phyloP scores from a whole-genome alignment of 371 early-diverging fungal species.

The Saksenaea vasiformis region DNA sequence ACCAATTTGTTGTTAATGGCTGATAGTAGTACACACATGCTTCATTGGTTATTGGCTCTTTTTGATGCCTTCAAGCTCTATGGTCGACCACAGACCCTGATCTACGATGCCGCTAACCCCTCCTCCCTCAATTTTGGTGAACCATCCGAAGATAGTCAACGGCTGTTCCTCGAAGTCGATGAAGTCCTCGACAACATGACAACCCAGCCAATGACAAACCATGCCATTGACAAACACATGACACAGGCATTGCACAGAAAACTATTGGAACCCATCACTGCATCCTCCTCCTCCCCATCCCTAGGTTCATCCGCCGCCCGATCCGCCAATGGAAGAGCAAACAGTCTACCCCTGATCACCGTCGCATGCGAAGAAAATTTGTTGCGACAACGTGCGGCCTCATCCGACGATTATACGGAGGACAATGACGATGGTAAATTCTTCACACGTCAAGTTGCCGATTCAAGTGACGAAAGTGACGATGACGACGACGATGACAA shows the following conservation, averaged over 20 bases:
- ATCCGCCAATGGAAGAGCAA: conserved; percentile 25
- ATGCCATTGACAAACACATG: not conserved
- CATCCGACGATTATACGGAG: conserved; percentile 6
- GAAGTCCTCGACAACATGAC: not conserved
- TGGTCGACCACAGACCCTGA: conserved; percentile 39
- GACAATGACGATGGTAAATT: conserved; percentile 23
- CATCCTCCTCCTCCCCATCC: not conserved
- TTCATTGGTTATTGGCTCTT: conserved; percentile 39
- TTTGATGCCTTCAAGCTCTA: conserved; percentile 54
- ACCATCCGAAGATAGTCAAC: conserved; percentile 14
- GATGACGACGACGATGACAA: conserved; percentile 32
- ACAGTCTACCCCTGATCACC: conserved; percentile 44
- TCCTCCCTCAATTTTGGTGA: conserved; percentile 40
- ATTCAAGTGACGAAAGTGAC: conserved; percentile 52
- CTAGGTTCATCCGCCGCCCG: not conserved
- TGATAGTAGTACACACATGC: conserved; percentile 35
- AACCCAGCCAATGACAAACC: not conserved
- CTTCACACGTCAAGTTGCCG: conserved; percentile 40
- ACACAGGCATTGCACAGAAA: conserved; percentile 13
- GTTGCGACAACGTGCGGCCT: conserved; percentile 15
- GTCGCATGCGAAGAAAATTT: conserved; percentile 21
- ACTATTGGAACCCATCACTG: conserved; percentile 15
- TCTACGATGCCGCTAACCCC: conserved; percentile 23
- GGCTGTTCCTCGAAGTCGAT: conserved; percentile 19
- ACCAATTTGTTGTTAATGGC: conserved; percentile 49